These are phyloP conservation scores for Beauveria scarabaeidicola DNA, from an alignment of 2,329 filamentous ascomycete genomes.

Conservation along the genomic window DNA sequence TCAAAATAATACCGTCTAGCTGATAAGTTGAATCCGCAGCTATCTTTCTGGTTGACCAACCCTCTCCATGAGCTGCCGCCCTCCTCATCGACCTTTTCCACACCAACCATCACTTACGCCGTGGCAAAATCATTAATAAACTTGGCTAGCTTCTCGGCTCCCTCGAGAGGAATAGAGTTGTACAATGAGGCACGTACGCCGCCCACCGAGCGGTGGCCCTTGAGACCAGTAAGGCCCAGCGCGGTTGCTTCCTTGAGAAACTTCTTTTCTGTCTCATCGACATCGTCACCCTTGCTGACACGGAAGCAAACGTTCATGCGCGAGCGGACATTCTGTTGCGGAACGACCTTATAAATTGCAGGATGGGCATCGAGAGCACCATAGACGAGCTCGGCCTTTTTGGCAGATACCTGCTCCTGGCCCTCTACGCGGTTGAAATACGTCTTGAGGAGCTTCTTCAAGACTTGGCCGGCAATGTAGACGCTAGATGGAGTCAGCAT, in stretches of 20 bases:
- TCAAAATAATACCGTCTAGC: not conserved
- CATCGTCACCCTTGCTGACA: slow-evolving; percentile 49
- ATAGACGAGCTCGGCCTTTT: slow-evolving; percentile 75
- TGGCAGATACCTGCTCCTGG: slow-evolving; percentile 63
- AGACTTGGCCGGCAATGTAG: slow-evolving; percentile 82
- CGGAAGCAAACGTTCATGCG: slow-evolving; percentile 96
- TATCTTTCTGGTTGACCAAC: slow-evolving; percentile 1
- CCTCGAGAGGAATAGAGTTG: slow-evolving; percentile 67
- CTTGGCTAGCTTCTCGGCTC: slow-evolving; percentile 56
- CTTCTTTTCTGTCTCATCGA: slow-evolving; percentile 64
- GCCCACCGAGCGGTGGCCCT: slow-evolving; percentile 80
- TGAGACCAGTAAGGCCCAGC: slow-evolving; percentile 66
- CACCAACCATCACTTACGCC: slow-evolving; percentile 16
- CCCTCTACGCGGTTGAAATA: slow-evolving; percentile 64
- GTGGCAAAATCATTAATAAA: slow-evolving; percentile 51
- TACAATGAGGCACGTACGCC: slow-evolving; percentile 86
- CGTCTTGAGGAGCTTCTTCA: slow-evolving; percentile 61
- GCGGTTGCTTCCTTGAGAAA: slow-evolving; percentile 69
- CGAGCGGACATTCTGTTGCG: slow-evolving; percentile 65
- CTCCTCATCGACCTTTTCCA: not conserved
- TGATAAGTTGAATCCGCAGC: slow-evolving; percentile 3
- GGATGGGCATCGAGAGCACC: slow-evolving; percentile 64
- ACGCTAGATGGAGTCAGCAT: slow-evolving; percentile 43
- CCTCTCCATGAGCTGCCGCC: not conserved
- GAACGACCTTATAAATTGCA: slow-evolving; percentile 67